These are phyloP conservation scores for Komagataella ulmi DNA, from an alignment of 805 yeast species.

Conservation along the genomic window DNA sequence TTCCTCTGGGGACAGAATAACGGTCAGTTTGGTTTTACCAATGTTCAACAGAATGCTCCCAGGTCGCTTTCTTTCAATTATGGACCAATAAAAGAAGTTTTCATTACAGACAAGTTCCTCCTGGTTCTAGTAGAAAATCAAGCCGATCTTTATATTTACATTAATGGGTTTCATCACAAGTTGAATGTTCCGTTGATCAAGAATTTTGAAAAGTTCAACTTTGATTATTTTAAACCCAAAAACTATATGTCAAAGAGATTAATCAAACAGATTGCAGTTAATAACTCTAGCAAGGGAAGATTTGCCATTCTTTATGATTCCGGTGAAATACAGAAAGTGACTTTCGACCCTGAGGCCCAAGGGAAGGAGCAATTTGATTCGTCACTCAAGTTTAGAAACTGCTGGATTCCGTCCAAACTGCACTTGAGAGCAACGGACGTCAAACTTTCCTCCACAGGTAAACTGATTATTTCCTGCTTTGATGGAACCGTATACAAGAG, in stretches of 20 bases:
- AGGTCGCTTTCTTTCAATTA: slow-evolving; percentile 27
- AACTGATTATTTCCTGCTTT: slow-evolving; percentile 49
- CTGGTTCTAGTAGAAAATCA: slow-evolving; percentile 29
- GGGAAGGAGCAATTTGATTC: slow-evolving; percentile 24
- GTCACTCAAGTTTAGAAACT: slow-evolving; percentile 27
- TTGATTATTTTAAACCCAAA: slow-evolving; percentile 42
- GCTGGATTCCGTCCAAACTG: slow-evolving; percentile 53
- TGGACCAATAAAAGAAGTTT: slow-evolving; percentile 37
- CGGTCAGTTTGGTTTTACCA: slow-evolving; percentile 67
- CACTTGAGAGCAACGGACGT: slow-evolving; percentile 52
- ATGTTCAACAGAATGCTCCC: slow-evolving; percentile 24
- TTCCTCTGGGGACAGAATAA: slow-evolving; percentile 68
- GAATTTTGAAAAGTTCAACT: slow-evolving; percentile 26
- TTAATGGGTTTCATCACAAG: slow-evolving; percentile 42
- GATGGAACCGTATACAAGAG: slow-evolving; percentile 55
- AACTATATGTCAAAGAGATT: slow-evolving; percentile 19
- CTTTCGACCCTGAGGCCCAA: slow-evolving; percentile 10
- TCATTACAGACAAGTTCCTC: slow-evolving; percentile 54
- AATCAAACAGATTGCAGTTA: slow-evolving; percentile 18
- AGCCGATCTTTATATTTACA: slow-evolving; percentile 44
- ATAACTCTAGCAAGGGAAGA: slow-evolving; percentile 22
- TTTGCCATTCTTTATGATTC: slow-evolving; percentile 37
- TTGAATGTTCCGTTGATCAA: slow-evolving; percentile 20
- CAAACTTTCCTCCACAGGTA: slow-evolving; percentile 57
- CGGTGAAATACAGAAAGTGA: slow-evolving; percentile 41